Percentiles rank a stretch among this genome's conserved stretches.
Evolutionary conservation across 2,329 filamentous ascomycete species (phyloP).

Genomic region (Orbilia ellipsospora): DNA sequence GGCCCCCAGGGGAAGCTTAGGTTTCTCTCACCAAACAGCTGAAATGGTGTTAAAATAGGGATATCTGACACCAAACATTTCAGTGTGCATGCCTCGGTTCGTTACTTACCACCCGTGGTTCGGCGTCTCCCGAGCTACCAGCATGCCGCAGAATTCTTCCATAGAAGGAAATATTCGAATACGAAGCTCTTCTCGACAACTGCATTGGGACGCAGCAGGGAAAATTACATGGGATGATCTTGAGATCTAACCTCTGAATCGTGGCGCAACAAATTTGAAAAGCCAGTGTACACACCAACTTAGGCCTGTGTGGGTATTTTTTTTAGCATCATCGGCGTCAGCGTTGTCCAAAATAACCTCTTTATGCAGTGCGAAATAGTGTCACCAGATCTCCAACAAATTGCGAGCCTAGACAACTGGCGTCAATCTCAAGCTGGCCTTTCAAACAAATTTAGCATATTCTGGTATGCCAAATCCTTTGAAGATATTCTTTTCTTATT

Average conservation of each 20-base stretch:
- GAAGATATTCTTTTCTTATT: no score
- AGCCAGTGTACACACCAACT: neutral
- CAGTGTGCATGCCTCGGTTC: neutral
- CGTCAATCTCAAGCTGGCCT: neutral
- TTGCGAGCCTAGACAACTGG: constrained; percentile 16
- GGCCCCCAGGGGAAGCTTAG: no score
- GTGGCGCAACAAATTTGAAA: neutral
- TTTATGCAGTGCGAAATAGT: no score
- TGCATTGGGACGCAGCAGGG: neutral
- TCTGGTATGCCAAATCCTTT: neutral
- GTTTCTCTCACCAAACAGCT: constrained; percentile 16
- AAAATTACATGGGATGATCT: no score
- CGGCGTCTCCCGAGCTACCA: constrained; percentile 5
- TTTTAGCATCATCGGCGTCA: constrained; percentile 45
- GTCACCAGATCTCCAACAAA: constrained; percentile 1
- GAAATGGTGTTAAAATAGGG: constrained; percentile 48
- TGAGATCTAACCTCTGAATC: no score
- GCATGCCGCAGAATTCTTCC: neutral
- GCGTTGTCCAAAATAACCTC: constrained; percentile 33
- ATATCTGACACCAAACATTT: constrained; percentile 9
- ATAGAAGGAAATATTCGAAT: neutral
- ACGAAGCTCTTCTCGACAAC: neutral
- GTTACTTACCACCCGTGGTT: neutral
- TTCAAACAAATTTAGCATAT: neutral
- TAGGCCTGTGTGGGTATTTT: neutral